phyloP scores from a whole-genome alignment of 2,329 filamentous ascomycete species.

The Alternaria hordeiaustralica region DNA sequence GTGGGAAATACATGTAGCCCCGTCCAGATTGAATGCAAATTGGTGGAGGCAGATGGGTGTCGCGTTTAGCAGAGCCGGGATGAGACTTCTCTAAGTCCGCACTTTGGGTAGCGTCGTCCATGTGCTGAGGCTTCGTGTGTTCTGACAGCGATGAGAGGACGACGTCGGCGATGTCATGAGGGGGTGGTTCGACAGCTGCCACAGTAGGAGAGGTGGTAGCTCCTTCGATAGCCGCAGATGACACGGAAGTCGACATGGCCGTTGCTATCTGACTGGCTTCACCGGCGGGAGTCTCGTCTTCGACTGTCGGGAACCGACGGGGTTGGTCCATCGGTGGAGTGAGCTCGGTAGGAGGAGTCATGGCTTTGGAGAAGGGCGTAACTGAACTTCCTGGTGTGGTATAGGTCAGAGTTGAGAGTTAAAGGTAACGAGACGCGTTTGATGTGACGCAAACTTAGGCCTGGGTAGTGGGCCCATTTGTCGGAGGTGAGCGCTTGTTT shows the following conservation, averaged over 20 bases:
- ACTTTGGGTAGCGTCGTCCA: neutral
- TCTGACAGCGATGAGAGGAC: neutral
- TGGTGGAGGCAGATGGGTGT: neutral
- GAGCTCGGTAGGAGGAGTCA: neutral
- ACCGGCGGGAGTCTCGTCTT: neutral
- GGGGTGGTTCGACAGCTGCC: neutral
- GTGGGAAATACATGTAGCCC: neutral
- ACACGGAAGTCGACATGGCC: neutral
- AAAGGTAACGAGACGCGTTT: neutral
- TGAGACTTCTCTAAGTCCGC: neutral
- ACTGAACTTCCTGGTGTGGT: neutral
- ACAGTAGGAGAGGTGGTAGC: neutral
- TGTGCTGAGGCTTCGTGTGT: neutral
- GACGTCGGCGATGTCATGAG: neutral
- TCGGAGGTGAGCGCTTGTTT: neutral
- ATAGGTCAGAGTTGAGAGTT: neutral
- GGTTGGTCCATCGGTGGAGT: accelerated
- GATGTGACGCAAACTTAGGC: neutral
- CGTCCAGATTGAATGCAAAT: neutral
- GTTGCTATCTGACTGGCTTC: neutral
- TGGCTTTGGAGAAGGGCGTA: neutral
- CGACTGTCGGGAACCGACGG: neutral
- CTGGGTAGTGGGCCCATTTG: neutral
- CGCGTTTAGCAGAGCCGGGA: neutral
- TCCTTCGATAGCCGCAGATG: neutral